Conservation (phyloP, 352 stramenopile genomes). For the Pythium phragmitis region DNA sequence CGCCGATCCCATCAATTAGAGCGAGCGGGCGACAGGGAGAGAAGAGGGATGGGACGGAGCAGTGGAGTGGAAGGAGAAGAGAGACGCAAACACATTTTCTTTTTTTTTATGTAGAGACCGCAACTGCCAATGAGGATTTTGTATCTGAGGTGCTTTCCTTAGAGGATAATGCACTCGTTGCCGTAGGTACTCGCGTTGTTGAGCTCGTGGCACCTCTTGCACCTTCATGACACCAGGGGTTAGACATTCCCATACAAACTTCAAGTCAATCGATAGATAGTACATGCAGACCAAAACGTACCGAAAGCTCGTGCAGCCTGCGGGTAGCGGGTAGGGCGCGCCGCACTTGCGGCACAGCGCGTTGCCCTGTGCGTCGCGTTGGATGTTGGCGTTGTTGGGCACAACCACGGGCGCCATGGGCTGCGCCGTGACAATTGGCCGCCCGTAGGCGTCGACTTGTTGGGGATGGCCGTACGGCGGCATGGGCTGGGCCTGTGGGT, state of each 20-base stretch:
- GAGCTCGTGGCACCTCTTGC: conserved; percentile 64
- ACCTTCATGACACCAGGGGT: conserved; percentile 26
- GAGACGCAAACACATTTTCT: neutral
- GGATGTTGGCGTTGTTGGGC: conserved; percentile 70
- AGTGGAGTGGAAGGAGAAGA: neutral
- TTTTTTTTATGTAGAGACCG: neutral
- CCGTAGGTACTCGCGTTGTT: conserved; percentile 82
- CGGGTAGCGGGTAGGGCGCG: conserved; percentile 64
- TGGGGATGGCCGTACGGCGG: conserved; percentile 2
- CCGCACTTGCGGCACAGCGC: conserved; percentile 76
- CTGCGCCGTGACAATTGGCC: conserved; percentile 45
- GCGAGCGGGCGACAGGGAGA: neutral
- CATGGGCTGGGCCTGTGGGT: neutral
- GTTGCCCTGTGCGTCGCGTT: conserved; percentile 61
- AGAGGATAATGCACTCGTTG: conserved; percentile 66
- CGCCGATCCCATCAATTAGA: conserved; percentile 40
- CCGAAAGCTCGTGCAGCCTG: conserved; percentile 68
- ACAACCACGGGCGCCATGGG: conserved; percentile 36
- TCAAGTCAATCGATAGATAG: neutral
- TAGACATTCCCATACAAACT: neutral
- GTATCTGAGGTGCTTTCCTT: neutral
- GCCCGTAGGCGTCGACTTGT: conserved; percentile 47
- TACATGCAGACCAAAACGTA: conserved; percentile 18
- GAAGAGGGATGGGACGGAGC: neutral
- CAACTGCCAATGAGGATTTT: too few species aligned